Evolutionary conservation across 495 filamentous ascomycete genomes (phyloP).

Genomic region (Penicillium pancosmium): DNA sequence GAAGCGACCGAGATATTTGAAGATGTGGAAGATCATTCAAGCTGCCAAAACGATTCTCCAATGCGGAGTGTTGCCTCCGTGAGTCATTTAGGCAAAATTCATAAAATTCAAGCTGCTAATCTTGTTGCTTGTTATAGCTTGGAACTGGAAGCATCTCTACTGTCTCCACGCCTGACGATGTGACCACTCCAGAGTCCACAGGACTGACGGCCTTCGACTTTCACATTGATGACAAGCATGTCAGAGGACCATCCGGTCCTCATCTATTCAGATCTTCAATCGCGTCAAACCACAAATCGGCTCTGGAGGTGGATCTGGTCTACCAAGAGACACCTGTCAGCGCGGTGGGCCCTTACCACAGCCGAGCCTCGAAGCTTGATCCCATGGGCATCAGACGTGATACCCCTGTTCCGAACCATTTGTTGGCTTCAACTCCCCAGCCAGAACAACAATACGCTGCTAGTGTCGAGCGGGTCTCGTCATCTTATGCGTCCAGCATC

Average conservation of each 20-base stretch:
- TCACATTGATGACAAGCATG: conserved; percentile 38
- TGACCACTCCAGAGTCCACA: conserved; percentile 15
- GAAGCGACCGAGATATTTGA: conserved; percentile 37
- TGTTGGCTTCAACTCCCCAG: neutral
- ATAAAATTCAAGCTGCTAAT: neutral
- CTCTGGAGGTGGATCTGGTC: conserved; percentile 61
- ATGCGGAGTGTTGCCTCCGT: conserved; percentile 47
- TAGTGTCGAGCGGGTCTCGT: too few relatives aligned
- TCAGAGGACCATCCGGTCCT: conserved; percentile 73
- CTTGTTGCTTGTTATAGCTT: conserved; percentile 8
- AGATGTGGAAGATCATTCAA: conserved; percentile 66
- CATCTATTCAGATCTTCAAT: conserved; percentile 76
- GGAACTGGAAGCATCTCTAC: conserved; percentile 23
- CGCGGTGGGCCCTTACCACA: neutral
- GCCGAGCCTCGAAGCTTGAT: neutral
- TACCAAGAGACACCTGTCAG: conserved; percentile 67
- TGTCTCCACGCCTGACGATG: conserved; percentile 24
- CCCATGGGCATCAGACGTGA: neutral
- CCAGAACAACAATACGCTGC: too few relatives aligned
- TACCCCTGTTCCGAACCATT: neutral
- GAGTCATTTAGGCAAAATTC: conserved; percentile 10
- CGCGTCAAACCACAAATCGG: conserved; percentile 29
- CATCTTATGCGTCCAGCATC: neutral
- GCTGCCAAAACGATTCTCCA: conserved; percentile 63
- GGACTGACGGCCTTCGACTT: conserved; percentile 44